Conservation (phyloP, 257 asterid species). For the Schizonepeta tenuifolia region DNA sequence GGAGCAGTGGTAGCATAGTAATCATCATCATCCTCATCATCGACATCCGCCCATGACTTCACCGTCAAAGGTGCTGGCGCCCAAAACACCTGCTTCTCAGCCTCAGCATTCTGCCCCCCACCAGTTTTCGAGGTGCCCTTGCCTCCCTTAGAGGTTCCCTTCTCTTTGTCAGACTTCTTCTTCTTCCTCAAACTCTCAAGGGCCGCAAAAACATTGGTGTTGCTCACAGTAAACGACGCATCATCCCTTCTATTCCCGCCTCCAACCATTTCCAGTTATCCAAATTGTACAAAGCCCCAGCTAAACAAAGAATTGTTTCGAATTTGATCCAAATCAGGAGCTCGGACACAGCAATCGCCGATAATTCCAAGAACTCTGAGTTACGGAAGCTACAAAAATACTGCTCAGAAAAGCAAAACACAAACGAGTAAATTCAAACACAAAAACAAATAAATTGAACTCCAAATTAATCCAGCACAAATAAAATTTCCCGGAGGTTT, state of each 20-base stretch:
- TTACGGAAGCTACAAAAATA: slow-evolving; percentile 28
- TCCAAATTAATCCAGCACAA: slow-evolving; percentile 12
- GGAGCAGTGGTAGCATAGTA: slow-evolving; percentile 93
- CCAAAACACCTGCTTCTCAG: slow-evolving; percentile 75
- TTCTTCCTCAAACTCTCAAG: slow-evolving; percentile 83
- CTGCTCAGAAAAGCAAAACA: slow-evolving; percentile 18
- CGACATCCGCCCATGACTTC: slow-evolving; percentile 98
- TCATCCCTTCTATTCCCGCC: slow-evolving; percentile 89
- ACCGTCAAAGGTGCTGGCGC: slow-evolving; percentile 87
- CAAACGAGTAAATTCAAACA: slow-evolving; percentile 27
- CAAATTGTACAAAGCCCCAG: slow-evolving; percentile 29
- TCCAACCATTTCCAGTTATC: slow-evolving; percentile 65
- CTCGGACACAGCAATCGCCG: slow-evolving; percentile 23
- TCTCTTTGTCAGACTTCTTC: slow-evolving; percentile 83
- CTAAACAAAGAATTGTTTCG: background rate
- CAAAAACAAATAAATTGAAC: background rate
- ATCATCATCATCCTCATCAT: slow-evolving; percentile 95
- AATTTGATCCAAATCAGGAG: slow-evolving; percentile 28
- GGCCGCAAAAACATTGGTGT: slow-evolving; percentile 88
- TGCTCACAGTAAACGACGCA: slow-evolving; percentile 64
- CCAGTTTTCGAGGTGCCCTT: slow-evolving; percentile 45
- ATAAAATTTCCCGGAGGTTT: background rate
- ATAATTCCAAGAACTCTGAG: slow-evolving; percentile 10
- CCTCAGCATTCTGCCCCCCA: slow-evolving; percentile 39
- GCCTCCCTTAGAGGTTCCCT: slow-evolving; percentile 49